A percentile compares a stretch with the other conserved stretches of the same genome.
Evolutionary conservation across 169 alveolate species (phyloP).

Genomic region (Eimeria necatrix): DNA sequence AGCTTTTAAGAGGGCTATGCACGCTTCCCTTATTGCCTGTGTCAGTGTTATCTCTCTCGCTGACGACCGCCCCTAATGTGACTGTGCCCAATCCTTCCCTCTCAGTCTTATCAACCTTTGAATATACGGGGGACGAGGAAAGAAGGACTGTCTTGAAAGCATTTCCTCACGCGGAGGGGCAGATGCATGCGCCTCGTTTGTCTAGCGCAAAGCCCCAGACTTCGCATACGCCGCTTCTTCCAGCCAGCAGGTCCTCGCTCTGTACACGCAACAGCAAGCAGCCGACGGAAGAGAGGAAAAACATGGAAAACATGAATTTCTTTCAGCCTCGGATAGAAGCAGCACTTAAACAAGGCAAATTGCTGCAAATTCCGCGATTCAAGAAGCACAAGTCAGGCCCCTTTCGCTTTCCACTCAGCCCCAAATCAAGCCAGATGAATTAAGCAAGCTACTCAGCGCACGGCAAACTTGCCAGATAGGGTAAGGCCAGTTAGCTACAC

Average conservation of each 20-base stretch:
- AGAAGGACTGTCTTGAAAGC: no score
- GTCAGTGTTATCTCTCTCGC: no score
- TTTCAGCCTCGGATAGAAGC: no score
- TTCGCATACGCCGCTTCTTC: conserved; percentile 21
- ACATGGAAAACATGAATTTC: neutral
- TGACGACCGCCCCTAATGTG: no score
- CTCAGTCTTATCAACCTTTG: no score
- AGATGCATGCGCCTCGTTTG: conserved; percentile 10
- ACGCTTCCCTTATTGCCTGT: no score
- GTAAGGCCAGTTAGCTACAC: neutral
- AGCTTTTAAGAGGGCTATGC: no score
- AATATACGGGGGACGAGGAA: no score
- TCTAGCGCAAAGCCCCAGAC: conserved; percentile 55
- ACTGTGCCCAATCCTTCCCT: no score
- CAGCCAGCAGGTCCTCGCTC: conserved; percentile 10
- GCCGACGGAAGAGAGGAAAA: neutral
- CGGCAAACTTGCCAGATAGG: neutral
- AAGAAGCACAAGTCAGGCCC: no score
- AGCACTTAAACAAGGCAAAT: neutral
- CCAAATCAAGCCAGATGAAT: neutral
- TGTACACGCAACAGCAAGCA: neutral
- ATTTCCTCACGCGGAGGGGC: neutral
- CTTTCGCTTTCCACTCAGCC: neutral
- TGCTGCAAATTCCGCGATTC: no score
- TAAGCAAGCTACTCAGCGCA: neutral